Evolutionary conservation across 1,139 yeast species (phyloP).

Genomic region (Meyerozyma elateridarum): DNA sequence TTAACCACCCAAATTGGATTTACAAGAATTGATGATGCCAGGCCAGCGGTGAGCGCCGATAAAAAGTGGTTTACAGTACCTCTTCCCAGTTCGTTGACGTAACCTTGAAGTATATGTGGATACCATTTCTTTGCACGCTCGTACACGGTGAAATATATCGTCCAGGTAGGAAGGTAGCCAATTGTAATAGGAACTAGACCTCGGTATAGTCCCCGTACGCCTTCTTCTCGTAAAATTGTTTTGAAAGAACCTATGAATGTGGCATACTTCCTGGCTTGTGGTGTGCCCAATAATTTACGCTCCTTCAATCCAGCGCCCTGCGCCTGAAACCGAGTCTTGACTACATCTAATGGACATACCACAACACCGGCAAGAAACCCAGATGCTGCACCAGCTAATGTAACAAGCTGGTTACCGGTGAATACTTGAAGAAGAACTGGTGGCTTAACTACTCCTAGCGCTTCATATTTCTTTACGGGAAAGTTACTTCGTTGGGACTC

Average conservation of each 20-base stretch:
- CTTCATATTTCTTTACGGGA: conserved; percentile 5
- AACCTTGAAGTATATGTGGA: conserved; percentile 22
- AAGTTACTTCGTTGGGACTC: conserved; percentile 16
- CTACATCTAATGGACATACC: conserved; percentile 46
- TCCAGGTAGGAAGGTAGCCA: conserved; percentile 98
- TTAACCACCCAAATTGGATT: conserved; percentile 98
- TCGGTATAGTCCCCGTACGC: conserved; percentile 75
- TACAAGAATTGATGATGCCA: conserved; percentile 78
- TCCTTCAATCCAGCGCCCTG: conserved; percentile 24
- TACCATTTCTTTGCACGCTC: conserved; percentile 64
- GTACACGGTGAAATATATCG: conserved; percentile 86
- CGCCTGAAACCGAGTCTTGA: conserved; percentile 44
- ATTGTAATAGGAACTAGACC: conserved; percentile 88
- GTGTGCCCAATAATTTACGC: neutral
- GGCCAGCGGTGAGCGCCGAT: conserved; percentile 88
- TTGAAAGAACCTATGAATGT: conserved; percentile 42
- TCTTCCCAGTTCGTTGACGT: conserved; percentile 27
- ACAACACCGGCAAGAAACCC: conserved; percentile 45
- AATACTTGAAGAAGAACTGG: conserved; percentile 20
- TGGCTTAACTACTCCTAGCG: conserved; percentile 13
- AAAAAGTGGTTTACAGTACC: conserved; percentile 62
- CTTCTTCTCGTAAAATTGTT: conserved; percentile 70
- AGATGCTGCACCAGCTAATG: conserved; percentile 42
- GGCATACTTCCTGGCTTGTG: conserved; percentile 11
- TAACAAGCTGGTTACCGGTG: conserved; percentile 34